Evolutionary conservation across 805 yeast genomes (phyloP).

Genomic region (Candida suzukii): DNA sequence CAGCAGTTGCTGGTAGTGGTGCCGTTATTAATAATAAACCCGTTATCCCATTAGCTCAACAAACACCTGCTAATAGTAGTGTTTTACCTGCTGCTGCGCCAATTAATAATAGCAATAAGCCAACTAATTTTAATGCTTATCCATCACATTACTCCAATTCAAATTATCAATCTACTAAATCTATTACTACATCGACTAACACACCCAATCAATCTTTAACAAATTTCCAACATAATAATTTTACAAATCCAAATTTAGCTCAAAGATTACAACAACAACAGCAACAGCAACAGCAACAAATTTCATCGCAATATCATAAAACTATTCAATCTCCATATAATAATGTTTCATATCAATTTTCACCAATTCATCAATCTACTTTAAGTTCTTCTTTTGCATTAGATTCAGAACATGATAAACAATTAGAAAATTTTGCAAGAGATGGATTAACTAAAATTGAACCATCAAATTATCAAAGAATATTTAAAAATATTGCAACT

Average conservation of each 20-base stretch:
- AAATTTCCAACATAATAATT: background rate
- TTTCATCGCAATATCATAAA: constrained; percentile 15
- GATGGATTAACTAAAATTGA: constrained; percentile 26
- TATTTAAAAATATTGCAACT: constrained; percentile 11
- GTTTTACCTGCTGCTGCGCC: background rate
- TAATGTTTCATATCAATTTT: constrained; percentile 20
- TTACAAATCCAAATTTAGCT: background rate
- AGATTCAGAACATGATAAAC: constrained; percentile 27
- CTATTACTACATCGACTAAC: background rate
- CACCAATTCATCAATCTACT: constrained; percentile 24
- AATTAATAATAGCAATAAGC: background rate
- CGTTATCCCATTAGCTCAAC: background rate
- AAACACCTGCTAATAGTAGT: too few species aligned
- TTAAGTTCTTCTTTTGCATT: constrained; percentile 27
- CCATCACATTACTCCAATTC: constrained; percentile 1
- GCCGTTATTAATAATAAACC: background rate
- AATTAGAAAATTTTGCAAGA: constrained; percentile 26
- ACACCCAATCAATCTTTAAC: background rate
- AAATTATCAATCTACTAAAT: background rate
- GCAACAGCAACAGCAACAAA: background rate
- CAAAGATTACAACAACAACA: background rate
- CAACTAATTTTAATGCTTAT: background rate
- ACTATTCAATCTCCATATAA: constrained; percentile 26
- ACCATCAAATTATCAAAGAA: constrained; percentile 21
- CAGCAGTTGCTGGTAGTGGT: too few species aligned